Conservation (phyloP, 352 stramenopile species). For the Phytophthora idaei region DNA sequence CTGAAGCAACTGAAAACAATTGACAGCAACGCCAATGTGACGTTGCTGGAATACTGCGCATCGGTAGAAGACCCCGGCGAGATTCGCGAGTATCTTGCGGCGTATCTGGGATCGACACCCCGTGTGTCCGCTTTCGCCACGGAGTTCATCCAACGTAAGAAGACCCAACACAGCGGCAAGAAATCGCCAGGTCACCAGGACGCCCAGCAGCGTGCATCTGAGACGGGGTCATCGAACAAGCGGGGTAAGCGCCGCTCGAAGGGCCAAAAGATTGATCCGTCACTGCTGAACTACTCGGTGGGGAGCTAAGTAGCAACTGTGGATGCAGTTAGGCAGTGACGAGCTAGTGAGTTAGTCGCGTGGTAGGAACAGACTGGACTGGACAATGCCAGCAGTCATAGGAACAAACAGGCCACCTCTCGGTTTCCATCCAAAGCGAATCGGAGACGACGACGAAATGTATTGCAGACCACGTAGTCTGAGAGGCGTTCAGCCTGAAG, state of each 20-base stretch:
- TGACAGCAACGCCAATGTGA: slow-evolving; percentile 77
- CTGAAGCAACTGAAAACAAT: slow-evolving; percentile 83
- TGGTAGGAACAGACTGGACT: slow-evolving; percentile 26
- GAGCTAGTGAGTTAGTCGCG: slow-evolving; percentile 27
- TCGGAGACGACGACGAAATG: background rate
- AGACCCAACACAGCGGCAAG: slow-evolving; percentile 55
- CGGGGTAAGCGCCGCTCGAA: slow-evolving; percentile 62
- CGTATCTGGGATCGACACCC: slow-evolving; percentile 95
- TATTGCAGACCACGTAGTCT: too few relatives aligned
- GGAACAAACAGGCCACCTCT: slow-evolving; percentile 11
- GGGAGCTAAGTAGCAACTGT: slow-evolving; percentile 38
- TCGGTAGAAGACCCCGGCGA: slow-evolving; percentile 94
- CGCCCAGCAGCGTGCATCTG: slow-evolving; percentile 29
- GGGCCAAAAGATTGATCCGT: slow-evolving; percentile 75
- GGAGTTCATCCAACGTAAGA: slow-evolving; percentile 96
- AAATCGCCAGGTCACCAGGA: slow-evolving; percentile 37
- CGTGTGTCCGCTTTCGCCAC: slow-evolving; percentile 97
- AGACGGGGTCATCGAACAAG: slow-evolving; percentile 57
- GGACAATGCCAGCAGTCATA: slow-evolving; percentile 10
- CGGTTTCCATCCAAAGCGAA: too few relatives aligned
- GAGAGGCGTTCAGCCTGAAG: too few relatives aligned
- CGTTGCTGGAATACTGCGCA: slow-evolving; percentile 94
- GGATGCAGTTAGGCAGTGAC: slow-evolving; percentile 17
- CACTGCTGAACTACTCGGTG: slow-evolving; percentile 75
- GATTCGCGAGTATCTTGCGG: slow-evolving; percentile 96